phyloP scores from a whole-genome alignment of 768 basidiomycete species.

The Suillus cothurnatus region DNA sequence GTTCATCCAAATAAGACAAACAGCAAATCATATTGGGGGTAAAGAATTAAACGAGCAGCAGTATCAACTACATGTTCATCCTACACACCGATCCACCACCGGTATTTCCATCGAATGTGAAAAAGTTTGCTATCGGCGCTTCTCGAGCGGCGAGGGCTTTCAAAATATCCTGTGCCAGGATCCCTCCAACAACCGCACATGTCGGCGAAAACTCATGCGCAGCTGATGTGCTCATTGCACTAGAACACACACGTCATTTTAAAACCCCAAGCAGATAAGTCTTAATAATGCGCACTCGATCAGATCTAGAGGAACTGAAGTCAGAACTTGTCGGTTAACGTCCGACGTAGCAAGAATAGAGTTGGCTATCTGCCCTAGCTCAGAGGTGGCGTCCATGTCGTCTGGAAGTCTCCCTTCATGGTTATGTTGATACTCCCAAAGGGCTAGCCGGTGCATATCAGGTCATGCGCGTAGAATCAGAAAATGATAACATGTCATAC shows the following conservation, averaged over 20 bases:
- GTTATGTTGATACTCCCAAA: constrained; percentile 79
- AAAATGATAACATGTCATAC: constrained; percentile 40
- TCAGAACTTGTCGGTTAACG: constrained; percentile 70
- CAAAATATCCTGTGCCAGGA: constrained; percentile 93
- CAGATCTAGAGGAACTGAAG: constrained; percentile 55
- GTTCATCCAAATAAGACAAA: background rate
- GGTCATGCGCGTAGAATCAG: constrained; percentile 1
- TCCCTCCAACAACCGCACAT: constrained; percentile 92
- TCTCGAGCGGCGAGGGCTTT: constrained; percentile 90
- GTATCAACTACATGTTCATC: constrained; percentile 43
- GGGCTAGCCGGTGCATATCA: constrained; percentile 44
- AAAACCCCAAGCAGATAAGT: background rate
- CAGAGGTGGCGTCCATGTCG: constrained; percentile 45
- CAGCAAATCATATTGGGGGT: background rate
- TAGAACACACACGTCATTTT: constrained; percentile 33
- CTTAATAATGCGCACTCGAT: constrained; percentile 54
- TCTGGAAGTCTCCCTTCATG: constrained; percentile 63
- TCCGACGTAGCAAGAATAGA: constrained; percentile 59
- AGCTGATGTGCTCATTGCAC: constrained; percentile 70
- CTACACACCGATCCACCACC: constrained; percentile 72
- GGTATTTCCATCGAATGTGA: constrained; percentile 82
- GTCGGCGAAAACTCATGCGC: constrained; percentile 88
- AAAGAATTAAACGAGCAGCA: background rate
- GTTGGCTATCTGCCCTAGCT: constrained; percentile 68
- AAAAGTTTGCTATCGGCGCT: constrained; percentile 90